Base-by-base conservation (phyloP, 495 filamentous ascomycete species). In the Cercophora samala region DNA sequence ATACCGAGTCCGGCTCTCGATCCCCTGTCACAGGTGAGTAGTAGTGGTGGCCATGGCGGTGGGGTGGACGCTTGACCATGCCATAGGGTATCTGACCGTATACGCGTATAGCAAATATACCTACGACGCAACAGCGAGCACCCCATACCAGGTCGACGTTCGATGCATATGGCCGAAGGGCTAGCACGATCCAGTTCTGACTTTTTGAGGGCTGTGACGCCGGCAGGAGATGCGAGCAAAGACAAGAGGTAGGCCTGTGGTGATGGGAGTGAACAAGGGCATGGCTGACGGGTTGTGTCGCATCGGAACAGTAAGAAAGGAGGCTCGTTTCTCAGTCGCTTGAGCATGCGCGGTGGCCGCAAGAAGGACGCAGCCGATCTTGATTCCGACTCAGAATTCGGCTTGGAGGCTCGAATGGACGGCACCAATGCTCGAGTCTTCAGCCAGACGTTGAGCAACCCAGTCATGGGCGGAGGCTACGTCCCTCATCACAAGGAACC, bases 401-500 rank as follows among this genome's bases (percentile, higher is more conserved):
- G 75, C 15, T 89, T 89, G 67, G 90, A 93, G 62, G 78, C 75
- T 54, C 86, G 91, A 65, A 86, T 85, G 51, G 90, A 93, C 75
- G 92, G 91, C 53, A 90, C 88, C 79, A 90, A 94, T 75, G 90
- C 93, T 54, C 81, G 89, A 71, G 87, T 93, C 58, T 93, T 96
- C 76, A 77, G 74, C 63, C 70, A 76, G 37, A 62, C 69, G 1
- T 46, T 73, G 85, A 88, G 65, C 85, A 78, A 92, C 67, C 88
- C 91, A n/a, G 86, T 93, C 42, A 82, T 83, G 42, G 85, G 85
- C 66, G 80, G 83, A 66, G 93, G 93, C 52, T 98, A 89, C 75
- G 91, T 90, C 54, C 96, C 95, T 22, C 90, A 89, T 60, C 89
- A 95, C 70, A 94, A 93, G 58, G 90, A 92, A 59, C 95, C 96